Evolutionary conservation across 306 rosid genomes (phyloP).

Genomic region (Crotalaria pallida): DNA sequence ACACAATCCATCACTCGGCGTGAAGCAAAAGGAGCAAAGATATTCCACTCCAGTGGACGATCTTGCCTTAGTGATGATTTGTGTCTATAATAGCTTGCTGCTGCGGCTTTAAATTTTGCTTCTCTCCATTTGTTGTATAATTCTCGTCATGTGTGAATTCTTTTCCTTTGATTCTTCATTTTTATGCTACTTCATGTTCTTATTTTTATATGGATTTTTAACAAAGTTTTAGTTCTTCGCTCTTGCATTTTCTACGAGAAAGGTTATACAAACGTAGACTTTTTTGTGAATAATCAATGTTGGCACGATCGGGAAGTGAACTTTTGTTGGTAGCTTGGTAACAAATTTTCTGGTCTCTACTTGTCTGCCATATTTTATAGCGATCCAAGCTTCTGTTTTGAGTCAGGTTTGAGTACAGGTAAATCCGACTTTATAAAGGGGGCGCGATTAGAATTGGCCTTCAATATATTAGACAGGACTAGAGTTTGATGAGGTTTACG

Average conservation of each 20-base stretch:
- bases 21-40: slow-evolving; percentile 32
- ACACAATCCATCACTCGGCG: slow-evolving; percentile 31
- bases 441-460: no score
- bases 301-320: neutral
- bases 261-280: slow-evolving; percentile 15
- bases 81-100: slow-evolving; percentile 49
- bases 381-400: no score
- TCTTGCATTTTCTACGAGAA: slow-evolving; percentile 18
- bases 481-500: neutral
- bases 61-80: slow-evolving; percentile 32
- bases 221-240: slow-evolving; percentile 18
- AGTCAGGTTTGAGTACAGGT: neutral
- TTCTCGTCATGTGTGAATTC: slow-evolving; percentile 50
- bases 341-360: neutral
- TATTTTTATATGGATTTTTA: slow-evolving; percentile 28
- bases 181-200: slow-evolving; percentile 35
- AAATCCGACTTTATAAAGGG: no score
- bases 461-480: neutral
- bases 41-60: slow-evolving; percentile 26
- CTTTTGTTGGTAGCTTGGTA: neutral
- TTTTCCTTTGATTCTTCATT: slow-evolving; percentile 44
- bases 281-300: slow-evolving; percentile 18
- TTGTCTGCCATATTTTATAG: neutral
- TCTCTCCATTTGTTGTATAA: slow-evolving; percentile 46
- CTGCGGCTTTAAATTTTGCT: slow-evolving; percentile 73